Conservation (phyloP, 1,139 yeast species). For the Torulaspora globosa region DNA sequence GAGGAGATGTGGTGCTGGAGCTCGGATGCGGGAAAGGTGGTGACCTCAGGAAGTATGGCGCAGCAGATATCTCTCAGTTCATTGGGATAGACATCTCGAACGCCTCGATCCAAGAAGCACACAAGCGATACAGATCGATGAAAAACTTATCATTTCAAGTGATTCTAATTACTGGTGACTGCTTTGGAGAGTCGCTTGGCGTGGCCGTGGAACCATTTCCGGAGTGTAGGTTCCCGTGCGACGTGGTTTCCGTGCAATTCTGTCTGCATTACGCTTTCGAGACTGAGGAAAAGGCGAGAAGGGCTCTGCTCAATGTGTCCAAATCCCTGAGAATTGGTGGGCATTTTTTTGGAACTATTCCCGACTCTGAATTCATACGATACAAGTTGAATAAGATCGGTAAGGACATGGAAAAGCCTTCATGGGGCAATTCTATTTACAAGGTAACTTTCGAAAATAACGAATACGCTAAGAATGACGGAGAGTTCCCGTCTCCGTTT, state of each 20-base stretch:
- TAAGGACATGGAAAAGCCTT: slow-evolving; percentile 47
- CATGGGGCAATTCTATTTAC: slow-evolving; percentile 83
- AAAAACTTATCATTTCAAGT: slow-evolving; percentile 60
- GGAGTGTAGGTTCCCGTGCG: slow-evolving; percentile 75
- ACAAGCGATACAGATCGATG: slow-evolving; percentile 59
- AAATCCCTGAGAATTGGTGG: slow-evolving; percentile 78
- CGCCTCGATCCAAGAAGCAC: slow-evolving; percentile 80
- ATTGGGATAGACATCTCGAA: slow-evolving; percentile 92
- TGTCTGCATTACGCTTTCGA: slow-evolving; percentile 94
- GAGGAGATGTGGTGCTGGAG: slow-evolving; percentile 62
- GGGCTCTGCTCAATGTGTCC: slow-evolving; percentile 69
- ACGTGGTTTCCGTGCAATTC: slow-evolving; percentile 83
- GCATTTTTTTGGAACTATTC: slow-evolving; percentile 85
- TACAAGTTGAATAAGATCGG: slow-evolving; percentile 53
- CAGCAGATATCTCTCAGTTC: slow-evolving; percentile 66
- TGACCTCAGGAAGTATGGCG: slow-evolving; percentile 84
- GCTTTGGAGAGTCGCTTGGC: slow-evolving; percentile 67
- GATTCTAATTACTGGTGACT: slow-evolving; percentile 87
- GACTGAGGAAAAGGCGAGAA: slow-evolving; percentile 72
- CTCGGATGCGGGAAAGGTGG: slow-evolving; percentile 99
- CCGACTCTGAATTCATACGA: slow-evolving; percentile 80
- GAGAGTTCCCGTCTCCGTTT: slow-evolving; percentile 66
- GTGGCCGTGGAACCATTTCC: slow-evolving; percentile 66
- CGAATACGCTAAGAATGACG: slow-evolving; percentile 60
- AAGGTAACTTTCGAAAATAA: slow-evolving; percentile 70